Evolutionary conservation across 192 early-diverging fungal species (phyloP), one percentile per base, ranked within the genome.

Genomic region (Backusella mclennaniae): DNA sequence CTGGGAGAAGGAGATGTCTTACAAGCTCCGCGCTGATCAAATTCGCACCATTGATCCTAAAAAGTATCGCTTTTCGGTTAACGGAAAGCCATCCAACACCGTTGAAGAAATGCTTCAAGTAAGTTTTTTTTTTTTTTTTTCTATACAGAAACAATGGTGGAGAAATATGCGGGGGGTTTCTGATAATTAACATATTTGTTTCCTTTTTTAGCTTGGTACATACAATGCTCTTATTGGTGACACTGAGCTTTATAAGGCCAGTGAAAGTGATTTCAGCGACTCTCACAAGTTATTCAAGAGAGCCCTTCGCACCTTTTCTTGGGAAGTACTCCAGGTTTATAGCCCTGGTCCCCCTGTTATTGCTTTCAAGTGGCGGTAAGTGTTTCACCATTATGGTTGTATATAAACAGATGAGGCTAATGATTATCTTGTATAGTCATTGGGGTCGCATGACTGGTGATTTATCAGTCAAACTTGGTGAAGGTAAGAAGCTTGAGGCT

Each of bases 1-100:
- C 84, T 84, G 84, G 84, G 84, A 84, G 69, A 84, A 84, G 73
- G 84, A 84, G 36, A 77, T 77, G 31, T 84, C 84, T 11, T 84
- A 77, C 52, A 84, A 84, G 72, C 67, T 77, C 21, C 70, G 71
- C 14, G 81, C 81, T 23, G 84, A 76, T 49, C 75, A 84, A 49
- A 77, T 76, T 31, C 84, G 84, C 71, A 84, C 84, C 17, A 84
- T 84, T 59, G 68, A 83, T 56, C 75, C 66, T 46, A 59, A 77
- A 21, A 77, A 77, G 52, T 84, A 84, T 69, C 76, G 76, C 59
- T 84, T 84, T 59, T 84, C 84, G 3, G 76, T 77, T 42, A 84
- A 84, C 49, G 84, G 84, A 19, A 52, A 67, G 21, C 39, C 69
- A 29, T 82, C 81, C 73, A 67, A 82, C 17, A 80, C 71, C 1